These are phyloP conservation scores for Rugonectria rugulosa DNA, from an alignment of 2,329 filamentous ascomycete species.

Conservation along the genomic window DNA sequence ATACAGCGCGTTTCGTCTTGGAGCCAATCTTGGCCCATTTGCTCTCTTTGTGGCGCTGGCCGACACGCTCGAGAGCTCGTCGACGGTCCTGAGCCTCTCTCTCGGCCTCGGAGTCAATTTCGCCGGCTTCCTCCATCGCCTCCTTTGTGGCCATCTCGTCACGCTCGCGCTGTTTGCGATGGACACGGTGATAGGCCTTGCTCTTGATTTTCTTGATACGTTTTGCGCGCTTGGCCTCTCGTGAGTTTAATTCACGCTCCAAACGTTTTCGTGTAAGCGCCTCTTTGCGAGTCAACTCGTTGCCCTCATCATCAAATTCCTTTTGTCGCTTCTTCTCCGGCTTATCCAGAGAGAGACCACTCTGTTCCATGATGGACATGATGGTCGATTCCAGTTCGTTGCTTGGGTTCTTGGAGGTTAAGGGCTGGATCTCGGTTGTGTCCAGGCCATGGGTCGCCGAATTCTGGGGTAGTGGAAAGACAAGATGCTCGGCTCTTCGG, in stretches of 20 bases:
- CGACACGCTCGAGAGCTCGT: slow-evolving; percentile 84
- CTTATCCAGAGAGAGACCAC: slow-evolving; percentile 70
- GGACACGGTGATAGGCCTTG: slow-evolving; percentile 91
- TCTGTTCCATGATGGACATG: slow-evolving; percentile 87
- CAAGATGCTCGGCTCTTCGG: slow-evolving; percentile 86
- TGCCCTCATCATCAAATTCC: slow-evolving; percentile 73
- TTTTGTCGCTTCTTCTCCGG: slow-evolving; percentile 60
- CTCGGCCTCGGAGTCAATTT: slow-evolving; percentile 71
- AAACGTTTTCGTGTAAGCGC: slow-evolving; percentile 78
- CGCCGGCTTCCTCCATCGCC: slow-evolving; percentile 63
- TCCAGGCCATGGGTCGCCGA: slow-evolving; percentile 67
- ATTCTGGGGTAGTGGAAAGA: slow-evolving; percentile 83
- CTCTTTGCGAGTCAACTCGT: slow-evolving; percentile 75
- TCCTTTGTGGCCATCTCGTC: slow-evolving; percentile 61
- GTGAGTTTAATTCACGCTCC: slow-evolving; percentile 83
- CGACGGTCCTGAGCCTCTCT: slow-evolving; percentile 73
- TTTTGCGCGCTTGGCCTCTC: slow-evolving; percentile 87
- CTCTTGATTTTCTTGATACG: slow-evolving; percentile 99
- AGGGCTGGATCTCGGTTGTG: slow-evolving; percentile 69
- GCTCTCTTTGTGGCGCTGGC: slow-evolving; percentile 83
- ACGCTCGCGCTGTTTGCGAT: slow-evolving; percentile 74
- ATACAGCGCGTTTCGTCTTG: slow-evolving; percentile 79
- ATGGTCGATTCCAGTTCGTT: slow-evolving; percentile 89
- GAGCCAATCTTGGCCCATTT: slow-evolving; percentile 91
- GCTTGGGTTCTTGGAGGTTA: slow-evolving; percentile 68